These are phyloP conservation scores for Silene conica DNA, from an alignment of 148 eudicot species.

Conservation along the genomic window DNA sequence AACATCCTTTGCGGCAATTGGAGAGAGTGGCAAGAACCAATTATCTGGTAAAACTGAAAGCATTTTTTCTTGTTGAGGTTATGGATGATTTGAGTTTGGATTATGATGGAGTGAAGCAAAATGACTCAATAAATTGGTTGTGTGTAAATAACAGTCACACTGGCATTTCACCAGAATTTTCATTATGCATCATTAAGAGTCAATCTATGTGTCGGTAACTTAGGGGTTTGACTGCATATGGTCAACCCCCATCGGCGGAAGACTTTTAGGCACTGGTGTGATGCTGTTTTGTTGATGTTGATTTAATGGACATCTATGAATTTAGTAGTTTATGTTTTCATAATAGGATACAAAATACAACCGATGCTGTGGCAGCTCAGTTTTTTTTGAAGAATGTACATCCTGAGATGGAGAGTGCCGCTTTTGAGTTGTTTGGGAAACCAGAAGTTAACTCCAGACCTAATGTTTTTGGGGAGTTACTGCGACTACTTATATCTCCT, in stretches of 20 bases:
- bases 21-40: constrained; percentile 81
- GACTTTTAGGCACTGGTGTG: no score
- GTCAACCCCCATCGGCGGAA: no score
- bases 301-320: neutral
- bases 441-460: constrained; percentile 65
- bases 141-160: no score
- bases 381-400: constrained; percentile 84
- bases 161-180: no score
- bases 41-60: constrained; percentile 60
- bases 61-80: neutral
- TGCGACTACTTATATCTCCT: constrained; percentile 76
- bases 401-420: constrained; percentile 61
- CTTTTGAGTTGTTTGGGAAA: constrained; percentile 62
- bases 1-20: constrained; percentile 79
- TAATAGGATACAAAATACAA: constrained; percentile 82
- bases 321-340: neutral
- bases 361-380: constrained; percentile 94
- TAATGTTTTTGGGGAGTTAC: constrained; percentile 83
- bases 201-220: no score
- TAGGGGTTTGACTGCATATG: neutral
- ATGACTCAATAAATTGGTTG: no score
- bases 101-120: no score
- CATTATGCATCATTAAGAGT: no score
- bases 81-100: no score
- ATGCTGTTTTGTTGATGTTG: neutral